Percentiles rank a stretch among this genome's conserved stretches.
Conservation (phyloP, 176 grass and related monocot genomes). For the Avena insularis region DNA sequence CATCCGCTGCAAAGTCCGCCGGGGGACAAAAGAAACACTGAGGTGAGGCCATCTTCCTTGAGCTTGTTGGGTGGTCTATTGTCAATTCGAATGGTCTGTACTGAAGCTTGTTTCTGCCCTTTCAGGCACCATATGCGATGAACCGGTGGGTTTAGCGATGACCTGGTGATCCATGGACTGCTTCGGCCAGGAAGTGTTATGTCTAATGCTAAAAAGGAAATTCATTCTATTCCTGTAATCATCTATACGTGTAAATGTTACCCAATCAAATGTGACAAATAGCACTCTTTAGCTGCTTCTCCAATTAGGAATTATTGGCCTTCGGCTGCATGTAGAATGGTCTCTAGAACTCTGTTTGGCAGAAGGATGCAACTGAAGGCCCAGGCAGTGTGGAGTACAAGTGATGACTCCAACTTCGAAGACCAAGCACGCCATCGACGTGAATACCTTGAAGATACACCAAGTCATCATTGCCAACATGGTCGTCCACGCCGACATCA, state of each 20-base stretch:
- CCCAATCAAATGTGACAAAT: slow-evolving; percentile 7
- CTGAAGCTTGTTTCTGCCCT: slow-evolving; percentile 8
- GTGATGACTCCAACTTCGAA: too few relatives aligned
- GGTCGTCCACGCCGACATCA: too few relatives aligned
- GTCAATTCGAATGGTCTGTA: neutral
- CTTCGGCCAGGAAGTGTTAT: slow-evolving; percentile 12
- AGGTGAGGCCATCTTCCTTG: slow-evolving; percentile 49
- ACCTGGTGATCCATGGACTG: neutral
- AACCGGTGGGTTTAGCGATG: slow-evolving; percentile 26
- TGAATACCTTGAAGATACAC: too few relatives aligned
- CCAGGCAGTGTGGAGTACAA: too few relatives aligned
- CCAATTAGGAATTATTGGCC: neutral
- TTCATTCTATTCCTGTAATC: slow-evolving; percentile 23
- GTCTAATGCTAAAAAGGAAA: neutral
- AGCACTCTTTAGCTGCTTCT: neutral
- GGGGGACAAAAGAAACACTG: slow-evolving; percentile 89
- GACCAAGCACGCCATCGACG: too few relatives aligned
- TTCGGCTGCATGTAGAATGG: neutral
- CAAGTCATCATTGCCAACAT: too few relatives aligned
- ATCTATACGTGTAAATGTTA: slow-evolving; percentile 39
- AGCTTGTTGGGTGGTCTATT: neutral
- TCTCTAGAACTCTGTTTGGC: neutral
- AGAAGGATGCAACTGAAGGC: neutral
- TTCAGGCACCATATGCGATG: slow-evolving; percentile 85
- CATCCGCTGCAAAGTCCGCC: slow-evolving; percentile 88